Evolutionary conservation across 2,329 filamentous ascomycete species (phyloP), one percentile per base, ranked within the genome.

Genomic region (Pseudogymnoascus destructans): DNA sequence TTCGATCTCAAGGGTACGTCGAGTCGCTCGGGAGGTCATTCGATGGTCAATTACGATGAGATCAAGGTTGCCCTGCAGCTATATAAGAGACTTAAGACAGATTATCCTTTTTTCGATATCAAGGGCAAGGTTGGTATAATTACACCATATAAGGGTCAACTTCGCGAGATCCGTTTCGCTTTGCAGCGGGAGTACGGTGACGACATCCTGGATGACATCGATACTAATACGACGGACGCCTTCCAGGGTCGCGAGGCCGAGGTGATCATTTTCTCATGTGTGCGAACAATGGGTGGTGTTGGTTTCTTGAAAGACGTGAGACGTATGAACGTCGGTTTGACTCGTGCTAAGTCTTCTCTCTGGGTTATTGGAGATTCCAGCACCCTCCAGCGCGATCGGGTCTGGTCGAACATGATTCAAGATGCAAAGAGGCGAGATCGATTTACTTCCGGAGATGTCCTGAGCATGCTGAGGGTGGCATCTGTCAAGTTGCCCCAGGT

Each of bases 241-340:
- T 98, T 96, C 71, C 90, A 98, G 71, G 93, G 93, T 62, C 84
- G 95, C 64, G 93, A 98, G 72, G 93, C 90, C 67, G 93, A 98
- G 69, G 86, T 98, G 62, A 97, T 98, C 71, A 97, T 98, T 63
- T 98, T 98, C 75, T 97, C 93, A 38, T 98, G 95, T 71, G 93
- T 98, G 61, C 85, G 93, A 74, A 82, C 88, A n/a, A 87, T 86
- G 6, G 87, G 87, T n/a, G 90, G 92, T 66, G 95, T 98, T 68
- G 93, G 93, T 78, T 98, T 98, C 81, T 86, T 98, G 80, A 87
- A 89, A 58, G 93, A 98, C 70, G 95, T 98, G 68, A 84, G 93
- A 60, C 92, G 93, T 78, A 97, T 98, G 95, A 98, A 98, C 71
- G 93, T 98, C 67, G 93, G 93, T 74, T 77, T 98, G 61, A 98